phyloP scores from a whole-genome alignment of 2,329 filamentous ascomycete species.

The Penicillium sumatraense region DNA sequence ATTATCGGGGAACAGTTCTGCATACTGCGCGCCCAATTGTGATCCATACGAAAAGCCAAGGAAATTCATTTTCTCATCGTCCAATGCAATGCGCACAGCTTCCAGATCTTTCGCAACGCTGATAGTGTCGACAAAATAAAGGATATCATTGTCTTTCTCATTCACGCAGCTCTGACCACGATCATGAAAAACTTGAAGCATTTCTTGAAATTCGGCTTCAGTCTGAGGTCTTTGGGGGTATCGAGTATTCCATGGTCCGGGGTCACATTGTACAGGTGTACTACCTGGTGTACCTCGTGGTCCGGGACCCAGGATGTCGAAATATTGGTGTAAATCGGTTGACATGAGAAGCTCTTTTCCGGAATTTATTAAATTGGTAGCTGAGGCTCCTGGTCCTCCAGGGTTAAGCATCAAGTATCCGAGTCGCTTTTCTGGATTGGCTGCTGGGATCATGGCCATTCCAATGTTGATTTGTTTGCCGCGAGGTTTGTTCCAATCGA shows the following conservation, averaged over 20 bases:
- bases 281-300: constrained; percentile 51
- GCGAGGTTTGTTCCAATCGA: constrained; percentile 37
- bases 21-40: constrained; percentile 50
- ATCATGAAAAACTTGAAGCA: constrained; percentile 45
- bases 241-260: constrained; percentile 41
- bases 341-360: neutral
- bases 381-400: constrained; percentile 15
- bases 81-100: constrained; percentile 40
- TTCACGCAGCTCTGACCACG: constrained; percentile 47
- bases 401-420: constrained; percentile 51
- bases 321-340: constrained; percentile 18
- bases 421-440: constrained; percentile 24
- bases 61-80: constrained; percentile 44
- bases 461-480: constrained; percentile 34
- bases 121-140: constrained; percentile 51
- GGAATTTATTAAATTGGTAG: neutral
- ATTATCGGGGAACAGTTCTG: constrained; percentile 49
- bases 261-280: constrained; percentile 46
- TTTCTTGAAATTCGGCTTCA: constrained; percentile 39
- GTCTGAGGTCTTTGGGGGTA: constrained; percentile 45
- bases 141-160: constrained; percentile 41
- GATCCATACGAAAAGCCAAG: constrained; percentile 54
- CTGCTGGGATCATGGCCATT: constrained; percentile 27
- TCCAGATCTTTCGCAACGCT: constrained; percentile 42
- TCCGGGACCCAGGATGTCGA: constrained; percentile 52